Conservation (phyloP, 108 stramenopile species). For the Cyclotella kingstonii region DNA sequence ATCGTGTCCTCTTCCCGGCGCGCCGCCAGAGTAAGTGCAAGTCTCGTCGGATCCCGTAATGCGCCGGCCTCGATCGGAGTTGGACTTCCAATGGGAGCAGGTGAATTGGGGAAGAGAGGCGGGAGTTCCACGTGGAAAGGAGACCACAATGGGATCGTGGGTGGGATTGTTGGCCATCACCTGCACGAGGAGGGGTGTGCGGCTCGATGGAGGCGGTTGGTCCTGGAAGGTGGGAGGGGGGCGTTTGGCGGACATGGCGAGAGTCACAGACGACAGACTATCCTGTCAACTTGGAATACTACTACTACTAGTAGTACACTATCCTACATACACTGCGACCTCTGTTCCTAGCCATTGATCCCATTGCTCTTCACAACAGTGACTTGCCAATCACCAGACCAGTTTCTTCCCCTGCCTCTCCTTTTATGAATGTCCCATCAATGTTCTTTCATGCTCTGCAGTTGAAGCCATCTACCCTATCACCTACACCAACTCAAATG, state of each 20-base stretch:
- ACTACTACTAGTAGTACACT: too few relatives aligned
- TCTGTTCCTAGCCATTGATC: too few relatives aligned
- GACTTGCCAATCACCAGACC: too few relatives aligned
- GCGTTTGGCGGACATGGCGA: constrained; percentile 5
- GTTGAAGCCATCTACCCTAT: too few relatives aligned
- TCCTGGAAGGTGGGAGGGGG: constrained; percentile 10
- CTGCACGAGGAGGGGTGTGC: constrained; percentile 9
- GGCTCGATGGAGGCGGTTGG: background rate
- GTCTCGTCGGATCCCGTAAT: constrained; percentile 45
- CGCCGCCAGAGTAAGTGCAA: constrained; percentile 44
- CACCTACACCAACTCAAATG: too few relatives aligned
- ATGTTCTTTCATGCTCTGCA: too few relatives aligned
- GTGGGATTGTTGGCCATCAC: constrained; percentile 29
- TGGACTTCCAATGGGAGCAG: constrained; percentile 28
- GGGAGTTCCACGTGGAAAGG: constrained; percentile 75
- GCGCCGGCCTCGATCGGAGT: constrained; percentile 29
- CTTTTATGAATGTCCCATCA: too few relatives aligned
- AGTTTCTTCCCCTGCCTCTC: too few relatives aligned
- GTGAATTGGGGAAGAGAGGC: constrained; percentile 40
- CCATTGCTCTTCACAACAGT: too few relatives aligned
- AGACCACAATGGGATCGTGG: constrained; percentile 68
- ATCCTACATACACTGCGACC: too few relatives aligned
- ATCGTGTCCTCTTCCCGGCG: constrained; percentile 53
- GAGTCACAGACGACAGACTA: background rate
- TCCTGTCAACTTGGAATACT: too few relatives aligned